Conservation (phyloP, 129 eudicot species). For the Heracleum sosnowskyi region DNA sequence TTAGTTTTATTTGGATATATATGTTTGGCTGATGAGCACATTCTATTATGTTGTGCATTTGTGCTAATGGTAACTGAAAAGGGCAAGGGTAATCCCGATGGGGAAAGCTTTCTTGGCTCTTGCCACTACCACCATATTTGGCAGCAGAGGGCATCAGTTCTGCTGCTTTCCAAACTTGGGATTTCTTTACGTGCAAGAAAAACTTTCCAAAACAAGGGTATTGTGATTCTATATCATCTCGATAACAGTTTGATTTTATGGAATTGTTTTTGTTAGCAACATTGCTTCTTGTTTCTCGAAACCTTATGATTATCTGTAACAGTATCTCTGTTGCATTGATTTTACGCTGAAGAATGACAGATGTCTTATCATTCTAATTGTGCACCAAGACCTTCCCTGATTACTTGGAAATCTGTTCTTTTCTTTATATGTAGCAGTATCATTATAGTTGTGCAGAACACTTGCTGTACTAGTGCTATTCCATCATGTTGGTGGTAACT, state of each 20-base stretch:
- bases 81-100: constrained; percentile 26
- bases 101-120: constrained; percentile 61
- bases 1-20: background rate
- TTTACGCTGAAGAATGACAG: background rate
- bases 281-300: background rate
- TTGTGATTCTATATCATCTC: constrained; percentile 15
- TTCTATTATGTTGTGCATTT: constrained; percentile 63
- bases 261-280: background rate
- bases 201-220: constrained; percentile 72
- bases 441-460: background rate
- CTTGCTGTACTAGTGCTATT: constrained; percentile 12
- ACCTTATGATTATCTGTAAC: background rate
- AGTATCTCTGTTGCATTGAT: background rate
- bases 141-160: constrained; percentile 47
- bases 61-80: constrained; percentile 24
- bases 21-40: no score
- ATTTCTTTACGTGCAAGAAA: constrained; percentile 92
- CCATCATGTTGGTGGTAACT: constrained; percentile 69
- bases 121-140: constrained; percentile 76
- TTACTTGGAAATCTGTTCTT: background rate
- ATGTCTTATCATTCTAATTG: background rate
- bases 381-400: background rate
- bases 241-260: background rate
- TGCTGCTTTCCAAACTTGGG: constrained; percentile 31
- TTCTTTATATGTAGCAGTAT: background rate